Conservation (phyloP, 306 rosid genomes). For the Prunus padus region DNA sequence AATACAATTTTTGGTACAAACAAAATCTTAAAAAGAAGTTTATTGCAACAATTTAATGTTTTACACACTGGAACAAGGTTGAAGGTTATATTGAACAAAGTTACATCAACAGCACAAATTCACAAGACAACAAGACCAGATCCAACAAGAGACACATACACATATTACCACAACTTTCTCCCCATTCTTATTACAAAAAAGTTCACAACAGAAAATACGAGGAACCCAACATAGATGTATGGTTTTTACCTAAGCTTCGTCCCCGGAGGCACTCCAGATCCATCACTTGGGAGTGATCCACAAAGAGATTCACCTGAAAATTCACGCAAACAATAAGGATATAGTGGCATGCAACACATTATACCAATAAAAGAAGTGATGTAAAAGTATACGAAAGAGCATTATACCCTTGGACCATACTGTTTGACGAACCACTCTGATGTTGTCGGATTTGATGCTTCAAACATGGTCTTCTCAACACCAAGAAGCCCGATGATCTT, state of each 20-base stretch:
- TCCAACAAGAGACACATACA: background rate
- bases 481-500: slow-evolving; percentile 92
- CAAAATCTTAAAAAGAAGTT: background rate
- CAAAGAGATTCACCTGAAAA: slow-evolving; percentile 83
- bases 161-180: background rate
- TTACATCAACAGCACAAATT: background rate
- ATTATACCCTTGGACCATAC: slow-evolving; percentile 78
- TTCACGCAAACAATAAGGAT: slow-evolving; percentile 1
- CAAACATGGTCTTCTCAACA: slow-evolving; percentile 90
- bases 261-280: slow-evolving; percentile 91
- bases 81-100: too few relatives aligned
- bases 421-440: slow-evolving; percentile 90
- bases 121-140: background rate
- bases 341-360: background rate
- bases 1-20: too few relatives aligned
- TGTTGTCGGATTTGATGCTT: slow-evolving; percentile 69
- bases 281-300: slow-evolving; percentile 86
- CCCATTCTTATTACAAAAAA: background rate
- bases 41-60: background rate
- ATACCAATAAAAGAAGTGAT: background rate
- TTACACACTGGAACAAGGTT: background rate
- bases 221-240: slow-evolving; percentile 68
- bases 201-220: slow-evolving; percentile 52
- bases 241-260: slow-evolving; percentile 68
- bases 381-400: background rate